Percentiles rank a stretch among this genome's conserved stretches.
phyloP scores from a whole-genome alignment of 768 basidiomycete species.

The Podaxis sp. region DNA sequence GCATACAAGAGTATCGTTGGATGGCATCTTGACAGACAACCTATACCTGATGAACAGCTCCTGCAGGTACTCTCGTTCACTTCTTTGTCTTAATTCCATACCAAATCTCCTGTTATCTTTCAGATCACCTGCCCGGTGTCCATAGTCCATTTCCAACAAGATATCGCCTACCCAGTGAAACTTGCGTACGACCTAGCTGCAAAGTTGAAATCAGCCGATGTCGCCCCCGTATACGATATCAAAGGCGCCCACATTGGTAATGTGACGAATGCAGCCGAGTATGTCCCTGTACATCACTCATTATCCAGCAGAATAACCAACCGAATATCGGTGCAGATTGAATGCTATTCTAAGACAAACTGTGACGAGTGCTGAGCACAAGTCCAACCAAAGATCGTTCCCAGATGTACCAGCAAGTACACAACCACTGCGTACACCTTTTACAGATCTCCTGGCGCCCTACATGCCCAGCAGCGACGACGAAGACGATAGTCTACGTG shows the following conservation, averaged over 20 bases:
- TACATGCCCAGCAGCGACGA: background rate
- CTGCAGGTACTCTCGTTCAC: constrained; percentile 19
- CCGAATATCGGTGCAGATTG: background rate
- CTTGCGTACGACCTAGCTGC: constrained; percentile 22
- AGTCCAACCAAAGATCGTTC: constrained; percentile 10
- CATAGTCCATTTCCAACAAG: constrained; percentile 30
- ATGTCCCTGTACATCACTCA: constrained; percentile 5
- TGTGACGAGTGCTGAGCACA: background rate
- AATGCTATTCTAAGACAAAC: background rate
- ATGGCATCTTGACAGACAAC: constrained; percentile 21
- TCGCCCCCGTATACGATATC: constrained; percentile 21
- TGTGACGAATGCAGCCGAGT: constrained; percentile 26
- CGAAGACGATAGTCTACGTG: background rate
- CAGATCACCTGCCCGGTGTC: constrained; percentile 28
- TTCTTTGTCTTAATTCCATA: background rate
- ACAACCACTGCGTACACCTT: background rate
- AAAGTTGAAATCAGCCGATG: constrained; percentile 21
- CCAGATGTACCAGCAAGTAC: background rate
- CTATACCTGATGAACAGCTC: constrained; percentile 16
- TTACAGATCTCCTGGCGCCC: constrained; percentile 3
- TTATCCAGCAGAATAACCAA: background rate
- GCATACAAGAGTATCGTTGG: constrained; percentile 17
- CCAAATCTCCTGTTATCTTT: background rate
- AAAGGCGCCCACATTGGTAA: constrained; percentile 30
- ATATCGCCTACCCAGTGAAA: constrained; percentile 29